Evolutionary conservation across 345 rosid genomes (phyloP).

Genomic region (Punica granatum): DNA sequence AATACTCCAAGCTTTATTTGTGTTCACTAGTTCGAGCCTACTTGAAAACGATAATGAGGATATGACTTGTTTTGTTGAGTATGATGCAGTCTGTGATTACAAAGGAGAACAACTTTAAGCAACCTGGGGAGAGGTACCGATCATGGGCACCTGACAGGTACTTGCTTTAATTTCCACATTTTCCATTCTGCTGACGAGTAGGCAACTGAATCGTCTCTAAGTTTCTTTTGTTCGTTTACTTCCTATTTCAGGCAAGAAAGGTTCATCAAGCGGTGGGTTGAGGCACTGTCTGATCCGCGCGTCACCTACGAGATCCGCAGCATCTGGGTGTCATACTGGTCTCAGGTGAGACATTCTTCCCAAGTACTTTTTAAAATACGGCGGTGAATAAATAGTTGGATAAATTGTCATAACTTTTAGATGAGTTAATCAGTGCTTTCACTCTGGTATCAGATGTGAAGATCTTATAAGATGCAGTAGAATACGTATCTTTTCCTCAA

Average conservation of each 20-base stretch:
- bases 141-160: conserved; percentile 79
- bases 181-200: not conserved
- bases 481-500: not conserved
- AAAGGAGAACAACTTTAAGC: conserved; percentile 93
- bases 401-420: not conserved
- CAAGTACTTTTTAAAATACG: not conserved
- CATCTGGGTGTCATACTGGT: conserved; percentile 85
- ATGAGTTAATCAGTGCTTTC: not conserved
- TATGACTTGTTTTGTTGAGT: conserved; percentile 3
- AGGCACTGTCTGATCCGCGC: conserved; percentile 70
- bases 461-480: not conserved
- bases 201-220: not conserved
- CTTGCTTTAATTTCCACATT: not conserved
- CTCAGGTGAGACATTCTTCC: conserved; percentile 41
- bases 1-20: not conserved
- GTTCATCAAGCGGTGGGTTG: conserved; percentile 55
- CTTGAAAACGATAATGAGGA: not conserved
- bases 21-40: not conserved
- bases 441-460: not conserved
- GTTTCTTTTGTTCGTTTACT: not conserved
- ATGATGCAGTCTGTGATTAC: conserved; percentile 52
- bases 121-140: conserved; percentile 83
- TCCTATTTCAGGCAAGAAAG: conserved; percentile 64
- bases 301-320: conserved; percentile 73
- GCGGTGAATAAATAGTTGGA: not conserved